These are phyloP conservation scores for Dictyostelium capitatum DNA, from an alignment of 78 protist genomes.

Conservation along the genomic window DNA sequence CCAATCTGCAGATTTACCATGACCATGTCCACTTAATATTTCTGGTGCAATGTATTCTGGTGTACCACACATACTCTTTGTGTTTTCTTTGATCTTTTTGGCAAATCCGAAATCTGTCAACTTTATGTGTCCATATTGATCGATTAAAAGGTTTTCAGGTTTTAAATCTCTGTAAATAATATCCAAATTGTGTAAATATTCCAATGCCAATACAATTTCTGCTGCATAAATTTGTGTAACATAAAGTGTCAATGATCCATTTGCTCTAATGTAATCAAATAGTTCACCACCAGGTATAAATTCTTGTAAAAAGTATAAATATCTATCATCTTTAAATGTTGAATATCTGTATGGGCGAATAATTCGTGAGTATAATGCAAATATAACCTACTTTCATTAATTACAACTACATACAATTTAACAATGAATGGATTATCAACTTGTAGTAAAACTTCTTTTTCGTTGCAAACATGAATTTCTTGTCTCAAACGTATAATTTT, in stretches of 20 bases:
- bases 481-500: conserved; percentile 62
- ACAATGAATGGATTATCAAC: conserved; percentile 77
- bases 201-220: conserved; percentile 85
- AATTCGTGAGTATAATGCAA: not conserved
- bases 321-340: conserved; percentile 73
- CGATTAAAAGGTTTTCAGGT: conserved; percentile 74
- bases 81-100: conserved; percentile 50
- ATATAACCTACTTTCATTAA: not conserved
- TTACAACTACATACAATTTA: conserved; percentile 34
- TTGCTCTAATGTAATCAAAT: conserved; percentile 65
- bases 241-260: conserved; percentile 20
- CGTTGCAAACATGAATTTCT: conserved; percentile 78
- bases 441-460: conserved; percentile 42
- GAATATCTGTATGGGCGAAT: conserved; percentile 11
- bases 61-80: conserved; percentile 93
- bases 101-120: conserved; percentile 90
- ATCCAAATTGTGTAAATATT: conserved; percentile 72
- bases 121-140: conserved; percentile 83
- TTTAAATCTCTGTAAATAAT: conserved; percentile 59
- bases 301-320: conserved; percentile 76
- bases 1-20: conserved; percentile 95
- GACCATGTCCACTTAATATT: conserved; percentile 83
- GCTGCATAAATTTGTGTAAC: conserved; percentile 76
- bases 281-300: conserved; percentile 82
- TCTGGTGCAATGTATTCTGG: conserved; percentile 95